A percentile compares a stretch with the other conserved stretches of the same genome.
Conservation (phyloP, 345 rosid species). For the Pistacia atlantica region DNA sequence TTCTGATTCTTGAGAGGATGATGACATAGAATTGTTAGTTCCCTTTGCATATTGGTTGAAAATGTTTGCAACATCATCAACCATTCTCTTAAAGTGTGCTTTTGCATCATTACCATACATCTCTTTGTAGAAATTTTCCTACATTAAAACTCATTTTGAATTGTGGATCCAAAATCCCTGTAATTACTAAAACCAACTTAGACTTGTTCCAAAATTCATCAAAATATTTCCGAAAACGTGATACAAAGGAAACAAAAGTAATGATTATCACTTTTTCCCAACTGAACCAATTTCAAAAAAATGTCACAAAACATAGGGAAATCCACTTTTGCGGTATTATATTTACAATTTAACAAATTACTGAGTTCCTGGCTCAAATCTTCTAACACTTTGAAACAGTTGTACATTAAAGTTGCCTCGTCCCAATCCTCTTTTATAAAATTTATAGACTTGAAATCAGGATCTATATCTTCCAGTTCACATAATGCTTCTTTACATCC, state of each 20-base stretch:
- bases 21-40: background rate
- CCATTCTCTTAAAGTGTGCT: background rate
- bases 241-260: background rate
- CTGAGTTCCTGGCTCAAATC: too few relatives aligned
- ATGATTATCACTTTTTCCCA: background rate
- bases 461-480: background rate
- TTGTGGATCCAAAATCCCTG: background rate
- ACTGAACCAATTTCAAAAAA: background rate
- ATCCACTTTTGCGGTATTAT: background rate
- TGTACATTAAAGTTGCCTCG: background rate
- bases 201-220: background rate
- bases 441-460: background rate
- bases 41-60: background rate
- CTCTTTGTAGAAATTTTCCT: background rate
- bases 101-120: background rate
- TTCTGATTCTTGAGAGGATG: slow-evolving; percentile 3
- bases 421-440: background rate
- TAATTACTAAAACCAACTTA: background rate
- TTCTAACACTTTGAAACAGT: background rate
- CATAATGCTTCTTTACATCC: background rate
- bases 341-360: background rate
- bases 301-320: background rate
- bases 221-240: rapidly evolving
- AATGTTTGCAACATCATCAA: background rate
- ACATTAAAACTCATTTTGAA: background rate